Base-by-base conservation (phyloP, 306 rosid species). In the Casuarina equisetifolia region DNA sequence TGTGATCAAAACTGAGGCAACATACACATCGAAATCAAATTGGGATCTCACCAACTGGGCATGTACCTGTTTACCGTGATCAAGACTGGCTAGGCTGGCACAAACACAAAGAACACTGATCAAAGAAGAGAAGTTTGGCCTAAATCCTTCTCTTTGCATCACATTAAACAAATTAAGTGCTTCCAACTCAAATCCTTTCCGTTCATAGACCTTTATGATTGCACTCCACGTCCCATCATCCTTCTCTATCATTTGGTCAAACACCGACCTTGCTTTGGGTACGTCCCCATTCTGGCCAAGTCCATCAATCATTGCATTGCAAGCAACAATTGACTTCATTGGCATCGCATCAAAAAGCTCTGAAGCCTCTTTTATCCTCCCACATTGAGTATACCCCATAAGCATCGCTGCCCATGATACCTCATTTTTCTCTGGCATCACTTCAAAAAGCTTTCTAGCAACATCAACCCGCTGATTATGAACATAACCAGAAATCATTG, bases 351-450 rank as follows among this genome's bases (percentile, higher is more conserved):
- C 57, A 48, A 89, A 89, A 81, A 89, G 67, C 82, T 85, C 79
- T 1, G 83, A 77, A 77, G 90, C 90, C 83, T 89, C 93, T 58
- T n/a, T 52, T 57, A 88, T 80, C 79, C 89, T 78, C 79, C 85
- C 84, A 73, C 77, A 76, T 17, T 79, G 84, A 69, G 85, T 81
- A 72, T 88, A 85, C 54, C 91, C 91, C 82, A 76, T 85, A 11
- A 85, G 85, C 91, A 88, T 88, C 6, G 79, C 89, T 0, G 89
- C 85, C 91, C 91, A 85, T 57, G 91, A 80, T 79, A 88, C 89
- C 79, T 85, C 91, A 81, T 85, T 83, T 78, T 69, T 82, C 77
- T 70, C 85, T 0, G 87, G 89, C 91, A 88, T 88, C 72, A 88
- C 89, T 55, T 88, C 89, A 57, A 88, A 88, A 72, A 85, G 87